Base-by-base conservation (phyloP, 2,329 filamentous ascomycete genomes). In the Cladosporium cucumerinum region DNA sequence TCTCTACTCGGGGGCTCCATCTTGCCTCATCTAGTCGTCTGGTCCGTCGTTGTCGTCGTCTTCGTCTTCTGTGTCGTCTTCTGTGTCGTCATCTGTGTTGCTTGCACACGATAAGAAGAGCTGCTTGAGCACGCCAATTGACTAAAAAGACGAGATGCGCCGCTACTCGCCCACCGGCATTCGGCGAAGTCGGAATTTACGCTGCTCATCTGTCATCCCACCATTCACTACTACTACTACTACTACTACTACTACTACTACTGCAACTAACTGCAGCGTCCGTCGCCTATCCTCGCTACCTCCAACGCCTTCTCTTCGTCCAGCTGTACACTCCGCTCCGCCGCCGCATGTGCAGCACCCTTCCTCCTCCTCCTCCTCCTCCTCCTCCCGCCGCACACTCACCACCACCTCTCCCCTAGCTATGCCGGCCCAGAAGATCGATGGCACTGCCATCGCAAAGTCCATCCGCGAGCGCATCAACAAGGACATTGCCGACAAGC, bases 391-490 rank as follows among this genome's bases (percentile, higher is more conserved):
- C 52, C 61, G 69, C 63, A 34, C 66, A 36, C 85, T 87, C 74
- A 82, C 82, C 68, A 81, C 76, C 71, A 87, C 85, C 68, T 72
- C 81, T 39, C 72, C 75, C 81, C 26, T 51, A 79, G 83, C 80
- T 75, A 98, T 97, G 93, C 87, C 87, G 72, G 94, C 92, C 71
- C 87, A 85, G 73, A 97, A 93, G 84, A 95, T 99, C 74, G 95
- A 99, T 82, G 95, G 95, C 82, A 97, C 89, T 64, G 92, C 92
- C 77, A 93, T 98, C 82, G 95, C 95, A 72, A 96, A 94, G 83
- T 86, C 83, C 76, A 97, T 98, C 77, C 89, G 95, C 67, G 91
- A 93, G 82, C 85, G 85, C 67, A 85, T 99, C 73, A 89, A 89
- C 73, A 82, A 82, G 55, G 89, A 97, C 79, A 96, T 99, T 79